Evolutionary conservation across 83 land plant genomes (phyloP).

Genomic region (Picea mariana): DNA sequence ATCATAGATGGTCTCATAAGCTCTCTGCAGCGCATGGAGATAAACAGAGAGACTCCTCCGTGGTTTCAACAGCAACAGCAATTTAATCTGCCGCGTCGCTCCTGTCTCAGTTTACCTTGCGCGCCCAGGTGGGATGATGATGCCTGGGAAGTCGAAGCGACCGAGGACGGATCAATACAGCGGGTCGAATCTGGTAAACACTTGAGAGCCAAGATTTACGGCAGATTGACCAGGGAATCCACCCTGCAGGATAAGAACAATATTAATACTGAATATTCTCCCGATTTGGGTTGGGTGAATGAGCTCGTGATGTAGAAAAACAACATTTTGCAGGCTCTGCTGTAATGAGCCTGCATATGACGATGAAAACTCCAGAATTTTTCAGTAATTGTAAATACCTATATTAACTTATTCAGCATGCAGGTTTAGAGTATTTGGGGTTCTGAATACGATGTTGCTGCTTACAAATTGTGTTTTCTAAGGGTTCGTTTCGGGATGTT

Average conservation of each 20-base stretch:
- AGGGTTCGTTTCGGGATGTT: too few relatives aligned
- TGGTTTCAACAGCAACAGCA: background rate
- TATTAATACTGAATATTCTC: constrained; percentile 14
- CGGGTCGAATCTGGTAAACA: constrained; percentile 70
- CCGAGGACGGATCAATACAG: constrained; percentile 24
- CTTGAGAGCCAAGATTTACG: constrained; percentile 52
- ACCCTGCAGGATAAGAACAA: background rate
- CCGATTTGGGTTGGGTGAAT: constrained; percentile 65
- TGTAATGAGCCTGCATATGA: too few relatives aligned
- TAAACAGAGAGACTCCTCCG: background rate
- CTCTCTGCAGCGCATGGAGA: background rate
- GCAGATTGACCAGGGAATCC: constrained; percentile 41
- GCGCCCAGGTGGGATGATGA: background rate
- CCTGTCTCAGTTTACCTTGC: background rate
- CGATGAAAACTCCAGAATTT: too few relatives aligned
- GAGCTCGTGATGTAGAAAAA: constrained; percentile 37
- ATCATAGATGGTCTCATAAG: background rate
- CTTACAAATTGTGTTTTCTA: too few relatives aligned
- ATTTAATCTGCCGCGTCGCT: background rate
- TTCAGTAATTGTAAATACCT: too few relatives aligned
- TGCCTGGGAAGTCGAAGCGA: constrained; percentile 4
- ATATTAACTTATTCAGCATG: too few relatives aligned
- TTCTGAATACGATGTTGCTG: too few relatives aligned
- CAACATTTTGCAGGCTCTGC: too few relatives aligned
- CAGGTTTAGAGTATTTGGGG: too few relatives aligned